Evolutionary conservation across 2,329 filamentous ascomycete genomes (phyloP), one percentile per base, ranked within the genome.

Genomic region (Trichocomaceae sp.): DNA sequence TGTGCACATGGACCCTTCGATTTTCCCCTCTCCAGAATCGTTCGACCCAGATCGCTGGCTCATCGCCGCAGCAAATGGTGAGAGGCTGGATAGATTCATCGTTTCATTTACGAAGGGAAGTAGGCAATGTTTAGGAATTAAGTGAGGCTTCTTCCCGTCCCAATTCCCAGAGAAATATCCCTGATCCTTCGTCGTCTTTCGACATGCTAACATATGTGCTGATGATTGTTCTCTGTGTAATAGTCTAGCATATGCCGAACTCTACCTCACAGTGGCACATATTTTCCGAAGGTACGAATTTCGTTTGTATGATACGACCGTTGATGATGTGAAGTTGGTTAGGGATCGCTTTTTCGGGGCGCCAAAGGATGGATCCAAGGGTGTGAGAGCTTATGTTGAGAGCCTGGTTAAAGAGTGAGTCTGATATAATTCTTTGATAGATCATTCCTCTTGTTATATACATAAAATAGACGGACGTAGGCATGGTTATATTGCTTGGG

Each of bases 61-160:
- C 13, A 58, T 64, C 35, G 57, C 59, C 71, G 59, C 63, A 7
- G 60, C 63, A 3, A 60, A 65, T 31, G 67, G 69, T 3, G 61
- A 69, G 22, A 62, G 65, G 1, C 59, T 72, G 13, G 61, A 70
- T 22, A 65, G 62, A 22, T 73, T 70, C 50, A 58, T 75, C 20
- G 64, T 75, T 6, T 56, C 68, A 0, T 76, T 76, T 51, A 65
- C 64, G 37, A 69, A 67, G 39, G 76, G 76, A 0, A 71, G 66
- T 2, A 63, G 76, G 26, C 71, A 72, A 61, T 79, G 77, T 57
- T 65, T 75, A n/a, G 77, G 77, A 13, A 73, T 74, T 44, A 74
- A 77, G 65, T 68, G 59, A 19, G 60, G 10, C 29, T 19, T 12
- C 17, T 41, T 26, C 12, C 17, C 19, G n/a, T n/a, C 33, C 5